phyloP scores from a whole-genome alignment of 805 yeast species.

The Scheffersomyces ergatensis region DNA sequence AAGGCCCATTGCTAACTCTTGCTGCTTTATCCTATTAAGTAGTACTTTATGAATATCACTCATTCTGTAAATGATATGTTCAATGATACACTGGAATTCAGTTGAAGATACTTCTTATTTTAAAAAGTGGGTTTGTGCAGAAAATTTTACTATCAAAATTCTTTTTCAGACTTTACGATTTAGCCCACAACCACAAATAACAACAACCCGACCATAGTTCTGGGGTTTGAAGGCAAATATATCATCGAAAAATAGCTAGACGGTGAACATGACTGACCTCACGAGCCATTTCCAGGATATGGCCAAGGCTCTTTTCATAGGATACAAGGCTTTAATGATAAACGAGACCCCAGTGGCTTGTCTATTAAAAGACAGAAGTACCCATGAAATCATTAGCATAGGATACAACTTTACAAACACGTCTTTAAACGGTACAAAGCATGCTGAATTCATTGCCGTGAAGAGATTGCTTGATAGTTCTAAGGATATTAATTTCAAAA shows the following conservation, averaged over 20 bases:
- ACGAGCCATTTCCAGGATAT: conserved; percentile 22
- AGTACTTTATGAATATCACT: conserved; percentile 28
- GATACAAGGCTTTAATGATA: conserved; percentile 31
- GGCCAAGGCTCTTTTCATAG: conserved; percentile 38
- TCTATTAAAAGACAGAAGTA: conserved; percentile 21
- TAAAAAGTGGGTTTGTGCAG: neutral
- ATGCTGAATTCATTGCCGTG: conserved; percentile 89
- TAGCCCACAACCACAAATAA: no score
- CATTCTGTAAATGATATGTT: no score
- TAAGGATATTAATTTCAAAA: conserved; percentile 31
- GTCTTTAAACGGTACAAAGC: conserved; percentile 82
- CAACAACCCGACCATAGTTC: no score
- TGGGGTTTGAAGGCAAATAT: no score
- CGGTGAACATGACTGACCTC: conserved; percentile 12
- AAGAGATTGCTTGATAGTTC: conserved; percentile 26
- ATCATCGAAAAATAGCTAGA: no score
- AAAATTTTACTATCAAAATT: neutral
- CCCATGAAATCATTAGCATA: conserved; percentile 55
- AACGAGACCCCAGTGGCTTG: conserved; percentile 46
- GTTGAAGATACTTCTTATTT: no score
- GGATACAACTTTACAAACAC: conserved; percentile 88
- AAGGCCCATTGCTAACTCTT: conserved; percentile 20
- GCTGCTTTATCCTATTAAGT: conserved; percentile 19
- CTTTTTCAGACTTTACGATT: no score
- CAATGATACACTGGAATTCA: no score